A percentile compares a stretch with the other conserved stretches of the same genome.
Conservation (phyloP, 108 stramenopile species). For the Chaetoceros muelleri region DNA sequence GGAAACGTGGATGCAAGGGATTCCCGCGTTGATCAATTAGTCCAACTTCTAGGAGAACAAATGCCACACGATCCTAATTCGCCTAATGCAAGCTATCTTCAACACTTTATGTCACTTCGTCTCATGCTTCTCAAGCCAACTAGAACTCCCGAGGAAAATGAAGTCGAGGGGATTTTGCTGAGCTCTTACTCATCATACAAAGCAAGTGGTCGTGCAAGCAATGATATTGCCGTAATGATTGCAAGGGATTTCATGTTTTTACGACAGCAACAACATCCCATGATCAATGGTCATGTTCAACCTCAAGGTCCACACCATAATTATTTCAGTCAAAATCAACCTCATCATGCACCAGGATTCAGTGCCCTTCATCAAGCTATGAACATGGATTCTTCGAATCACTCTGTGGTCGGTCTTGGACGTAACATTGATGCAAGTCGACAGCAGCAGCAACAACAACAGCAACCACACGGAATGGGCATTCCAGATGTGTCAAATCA, state of each 20-base stretch:
- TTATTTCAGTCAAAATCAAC: too few species aligned
- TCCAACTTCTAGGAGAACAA: conserved; percentile 70
- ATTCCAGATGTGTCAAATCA: neutral
- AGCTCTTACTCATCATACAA: conserved; percentile 73
- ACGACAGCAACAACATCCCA: neutral
- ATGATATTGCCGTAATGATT: conserved; percentile 75
- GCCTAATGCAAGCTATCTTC: conserved; percentile 46
- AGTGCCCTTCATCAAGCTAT: too few species aligned
- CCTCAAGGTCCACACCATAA: too few species aligned
- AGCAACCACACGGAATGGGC: too few species aligned
- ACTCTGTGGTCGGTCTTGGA: neutral
- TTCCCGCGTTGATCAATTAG: conserved; percentile 44
- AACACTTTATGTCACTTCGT: conserved; percentile 77
- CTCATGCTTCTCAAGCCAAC: conserved; percentile 49
- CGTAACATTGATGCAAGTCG: neutral
- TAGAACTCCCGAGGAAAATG: conserved; percentile 47
- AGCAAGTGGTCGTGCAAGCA: conserved; percentile 42
- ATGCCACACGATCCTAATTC: conserved; percentile 78
- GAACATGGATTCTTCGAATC: neutral
- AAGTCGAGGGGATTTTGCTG: conserved; percentile 55
- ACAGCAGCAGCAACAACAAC: neutral
- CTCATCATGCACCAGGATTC: too few species aligned
- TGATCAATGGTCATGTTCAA: too few species aligned
- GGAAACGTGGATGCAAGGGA: conserved; percentile 17
- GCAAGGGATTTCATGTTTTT: conserved; percentile 82